A percentile compares a stretch with the other conserved stretches of the same genome.
phyloP scores from a whole-genome alignment of 106 monocot genomes.

The Acorus calamus region DNA sequence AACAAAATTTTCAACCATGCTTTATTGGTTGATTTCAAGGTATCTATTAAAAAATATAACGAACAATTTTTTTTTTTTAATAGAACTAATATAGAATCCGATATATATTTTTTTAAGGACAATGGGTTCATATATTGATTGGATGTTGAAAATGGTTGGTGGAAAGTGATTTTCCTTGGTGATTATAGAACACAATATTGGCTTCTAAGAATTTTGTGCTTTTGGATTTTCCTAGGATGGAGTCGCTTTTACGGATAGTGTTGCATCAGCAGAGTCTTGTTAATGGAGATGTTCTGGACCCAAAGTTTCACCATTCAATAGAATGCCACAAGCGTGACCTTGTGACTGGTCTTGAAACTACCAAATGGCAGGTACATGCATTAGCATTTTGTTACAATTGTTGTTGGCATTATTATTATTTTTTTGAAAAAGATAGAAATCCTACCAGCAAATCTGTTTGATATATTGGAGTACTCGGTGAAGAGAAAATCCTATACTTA shows the following conservation, averaged over 20 bases:
- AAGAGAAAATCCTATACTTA: too few relatives aligned
- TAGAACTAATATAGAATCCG: too few relatives aligned
- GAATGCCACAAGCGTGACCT: constrained; percentile 52
- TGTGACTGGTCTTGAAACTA: constrained; percentile 51
- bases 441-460: too few relatives aligned
- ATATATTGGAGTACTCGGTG: too few relatives aligned
- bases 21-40: too few relatives aligned
- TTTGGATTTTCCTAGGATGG: constrained; percentile 35
- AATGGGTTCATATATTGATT: too few relatives aligned
- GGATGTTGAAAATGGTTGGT: too few relatives aligned
- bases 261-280: constrained; percentile 44
- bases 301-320: constrained; percentile 24
- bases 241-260: constrained; percentile 41
- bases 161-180: neutral
- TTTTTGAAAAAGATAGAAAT: neutral
- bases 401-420: neutral
- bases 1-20: too few relatives aligned
- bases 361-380: constrained; percentile 60
- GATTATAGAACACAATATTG: neutral
- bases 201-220: neutral
- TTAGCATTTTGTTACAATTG: neutral
- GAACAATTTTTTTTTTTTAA: too few relatives aligned
- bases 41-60: too few relatives aligned
- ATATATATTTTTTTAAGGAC: too few relatives aligned
- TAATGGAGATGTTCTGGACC: constrained; percentile 16